These are phyloP conservation scores for Aspergillus sp. DNA, from an alignment of 2,329 filamentous ascomycete species.

Conservation along the genomic window DNA sequence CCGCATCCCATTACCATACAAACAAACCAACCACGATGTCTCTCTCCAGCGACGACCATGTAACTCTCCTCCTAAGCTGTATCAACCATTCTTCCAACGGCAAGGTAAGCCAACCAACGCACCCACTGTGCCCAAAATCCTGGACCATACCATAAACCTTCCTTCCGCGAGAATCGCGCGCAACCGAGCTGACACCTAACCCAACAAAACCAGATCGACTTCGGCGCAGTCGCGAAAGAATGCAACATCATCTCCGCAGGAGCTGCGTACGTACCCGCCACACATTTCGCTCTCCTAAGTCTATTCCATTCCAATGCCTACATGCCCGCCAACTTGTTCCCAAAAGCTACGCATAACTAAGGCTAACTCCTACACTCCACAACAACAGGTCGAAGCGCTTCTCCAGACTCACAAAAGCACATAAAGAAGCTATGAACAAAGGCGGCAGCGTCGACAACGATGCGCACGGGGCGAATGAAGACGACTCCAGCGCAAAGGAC, in stretches of 20 bases:
- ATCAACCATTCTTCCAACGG: constrained; percentile 62
- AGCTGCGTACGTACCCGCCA: constrained; percentile 53
- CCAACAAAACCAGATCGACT: constrained; percentile 57
- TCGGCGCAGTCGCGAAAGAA: constrained; percentile 63
- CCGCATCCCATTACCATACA: neutral
- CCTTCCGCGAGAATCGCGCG: neutral
- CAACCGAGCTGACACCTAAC: neutral
- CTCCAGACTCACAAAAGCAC: constrained; percentile 60
- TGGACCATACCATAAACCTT: no score
- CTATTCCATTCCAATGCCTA: neutral
- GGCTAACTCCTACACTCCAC: neutral
- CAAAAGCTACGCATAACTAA: neutral
- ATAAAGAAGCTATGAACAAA: neutral
- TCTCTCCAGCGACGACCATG: constrained; percentile 55
- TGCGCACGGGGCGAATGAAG: neutral
- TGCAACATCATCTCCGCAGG: constrained; percentile 64
- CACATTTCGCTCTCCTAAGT: neutral
- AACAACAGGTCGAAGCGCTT: constrained; percentile 63
- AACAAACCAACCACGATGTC: constrained; percentile 42
- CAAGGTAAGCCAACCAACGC: constrained; percentile 49
- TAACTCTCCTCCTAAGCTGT: constrained; percentile 66
- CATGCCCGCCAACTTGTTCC: no score
- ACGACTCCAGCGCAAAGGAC: neutral
- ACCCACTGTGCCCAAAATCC: no score
- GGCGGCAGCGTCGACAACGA: neutral